Evolutionary conservation across 805 yeast genomes (phyloP).

Genomic region (Candida mattraensis): DNA sequence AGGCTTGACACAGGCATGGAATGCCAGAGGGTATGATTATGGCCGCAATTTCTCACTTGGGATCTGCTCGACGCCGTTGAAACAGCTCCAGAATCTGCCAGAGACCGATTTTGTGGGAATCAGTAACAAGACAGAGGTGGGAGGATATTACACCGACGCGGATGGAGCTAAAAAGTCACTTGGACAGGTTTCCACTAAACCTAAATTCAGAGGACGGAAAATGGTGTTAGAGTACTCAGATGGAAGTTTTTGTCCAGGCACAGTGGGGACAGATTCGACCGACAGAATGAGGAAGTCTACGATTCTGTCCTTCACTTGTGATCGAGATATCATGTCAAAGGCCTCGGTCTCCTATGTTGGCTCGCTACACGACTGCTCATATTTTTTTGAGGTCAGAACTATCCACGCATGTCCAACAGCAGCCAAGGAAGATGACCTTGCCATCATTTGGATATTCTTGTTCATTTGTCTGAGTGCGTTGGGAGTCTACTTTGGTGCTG

Average conservation of each 20-base stretch:
- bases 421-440: slow-evolving; percentile 60
- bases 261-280: slow-evolving; percentile 36
- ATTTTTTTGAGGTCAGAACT: slow-evolving; percentile 80
- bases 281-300: slow-evolving; percentile 58
- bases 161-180: slow-evolving; percentile 48
- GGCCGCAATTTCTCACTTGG: slow-evolving; percentile 73
- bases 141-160: slow-evolving; percentile 55
- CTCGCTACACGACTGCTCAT: slow-evolving; percentile 71
- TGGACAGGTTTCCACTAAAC: slow-evolving; percentile 61
- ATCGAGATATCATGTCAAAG: slow-evolving; percentile 63
- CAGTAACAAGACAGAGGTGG: slow-evolving; percentile 44
- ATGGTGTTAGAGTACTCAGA: slow-evolving; percentile 65
- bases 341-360: slow-evolving; percentile 74
- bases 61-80: slow-evolving; percentile 61
- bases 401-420: slow-evolving; percentile 86
- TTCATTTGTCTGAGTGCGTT: slow-evolving; percentile 46
- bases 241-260: slow-evolving; percentile 60
- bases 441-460: slow-evolving; percentile 64
- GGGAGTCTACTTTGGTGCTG: slow-evolving; percentile 44
- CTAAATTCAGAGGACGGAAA: slow-evolving; percentile 70
- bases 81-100: slow-evolving; percentile 23
- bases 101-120: slow-evolving; percentile 35
- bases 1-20: slow-evolving; percentile 50
- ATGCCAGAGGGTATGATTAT: slow-evolving; percentile 67
- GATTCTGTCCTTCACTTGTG: slow-evolving; percentile 72